Evolutionary conservation across 495 filamentous ascomycete species (phyloP), one percentile per base, ranked within the genome.

Genomic region (Annulohypoxylon stygium): DNA sequence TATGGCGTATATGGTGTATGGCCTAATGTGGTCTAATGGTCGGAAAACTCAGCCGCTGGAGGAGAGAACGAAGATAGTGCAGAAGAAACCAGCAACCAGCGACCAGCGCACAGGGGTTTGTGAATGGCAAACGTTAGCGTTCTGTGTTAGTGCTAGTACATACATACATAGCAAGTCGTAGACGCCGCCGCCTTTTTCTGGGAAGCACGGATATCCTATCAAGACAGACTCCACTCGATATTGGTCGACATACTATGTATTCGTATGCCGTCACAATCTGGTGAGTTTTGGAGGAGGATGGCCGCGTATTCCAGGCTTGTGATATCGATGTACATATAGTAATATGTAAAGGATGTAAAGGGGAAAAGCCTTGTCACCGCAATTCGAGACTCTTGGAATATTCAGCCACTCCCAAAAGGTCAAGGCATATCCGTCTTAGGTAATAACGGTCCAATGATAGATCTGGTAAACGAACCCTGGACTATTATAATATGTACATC

Each of bases 201-300:
- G 9, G 67, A 68, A 75, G 45, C 58, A 51, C 54, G 63, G 72
- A 57, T 70, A 68, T 65, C 67, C 63, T 75, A 70, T 71, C 72
- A 75, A 26, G 23, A 16, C 34, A 4, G 36, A 67, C 50, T 67
- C 67, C 72, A 75, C 72, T 43, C 25, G 50, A 25, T 7, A n/a
- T 43, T 60, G 20, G 57, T 41, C 2, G 4, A 26, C 12, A 37
- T 57, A 14, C 39, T 43, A 43, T 14, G 39, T 43, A 45, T 66
- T 47, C 48, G n/a, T 68, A 50, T 67, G 67, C 45, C 51, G 45
- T 60, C 18, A 58, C 43, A 67, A 67, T 62, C 69, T 34, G 39
- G 12, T 43, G 47, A 57, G 36, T 30, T 20, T 36, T n/a, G 23
- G 6, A 8, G 53, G 65, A 61, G 54, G 61, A 71, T 71, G 61